Base-by-base conservation (phyloP, 1,284 basidiomycete species). In the Sporisorium iseilematis-ciliati region DNA sequence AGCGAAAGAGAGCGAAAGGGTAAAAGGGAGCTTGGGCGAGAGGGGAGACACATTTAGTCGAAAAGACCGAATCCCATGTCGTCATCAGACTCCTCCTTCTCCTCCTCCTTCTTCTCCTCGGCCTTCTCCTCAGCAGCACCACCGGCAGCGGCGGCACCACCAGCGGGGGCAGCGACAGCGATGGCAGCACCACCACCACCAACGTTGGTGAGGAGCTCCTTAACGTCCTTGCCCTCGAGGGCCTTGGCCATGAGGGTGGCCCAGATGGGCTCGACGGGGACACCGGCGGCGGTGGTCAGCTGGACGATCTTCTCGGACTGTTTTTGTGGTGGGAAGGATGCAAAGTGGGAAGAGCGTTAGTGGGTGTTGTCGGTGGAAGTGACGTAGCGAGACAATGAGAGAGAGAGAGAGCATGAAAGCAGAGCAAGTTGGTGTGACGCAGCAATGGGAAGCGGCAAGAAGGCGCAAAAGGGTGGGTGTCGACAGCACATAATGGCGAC, bases 201-300 rank as follows among this genome's bases (percentile, higher is more conserved):
- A 77, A 96, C 92, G 88, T 94, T 95, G 78, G 92, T 93, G 70
- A 97, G 90, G 77, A 99, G 89, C 59, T 96, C 94, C 88, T 95
- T 97, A 85, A 98, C 90, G 88, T 98, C 91, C 90, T 97, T 97
- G 84, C 95, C 95, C 88, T 97, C 95, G 60, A 99, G 91, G 41
- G 96, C 95, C 88, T 98, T 99, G 81, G 96, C 92, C 85, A 99
- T 92, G 82, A 99, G 92, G 52, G 91, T 88, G 71, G 95, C 95
- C 96, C 96, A 99, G 89, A 99, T 99, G 75, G 94, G 90, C 88
- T 99, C 97, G 73, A 97, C 86, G 57, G 97, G 94, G 72, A 93
- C 89, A 75, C 88, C 88, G 65, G 96, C 96, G 61, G 94, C 95
- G 64, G 86, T 86, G 82, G 92, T 93, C 85, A 98, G 87, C 62